Conservation (phyloP, 495 filamentous ascomycete genomes). For the Platismatia glauca region DNA sequence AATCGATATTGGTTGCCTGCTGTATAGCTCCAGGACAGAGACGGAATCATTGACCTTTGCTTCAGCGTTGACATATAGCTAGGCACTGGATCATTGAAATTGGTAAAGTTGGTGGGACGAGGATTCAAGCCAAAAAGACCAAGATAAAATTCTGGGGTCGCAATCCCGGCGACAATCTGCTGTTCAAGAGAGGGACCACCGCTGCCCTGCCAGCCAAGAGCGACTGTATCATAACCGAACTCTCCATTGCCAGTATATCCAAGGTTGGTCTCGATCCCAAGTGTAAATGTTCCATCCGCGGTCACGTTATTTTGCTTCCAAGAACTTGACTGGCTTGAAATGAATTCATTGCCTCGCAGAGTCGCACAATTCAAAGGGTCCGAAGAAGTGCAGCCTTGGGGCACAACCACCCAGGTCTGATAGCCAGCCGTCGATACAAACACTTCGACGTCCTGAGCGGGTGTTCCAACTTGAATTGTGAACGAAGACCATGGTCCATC, state of each 20-base stretch:
- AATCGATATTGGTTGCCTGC: slow-evolving; percentile 47
- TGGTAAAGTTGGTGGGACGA: slow-evolving; percentile 38
- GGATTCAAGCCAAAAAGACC: slow-evolving; percentile 45
- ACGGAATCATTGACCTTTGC: slow-evolving; percentile 37
- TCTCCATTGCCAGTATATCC: slow-evolving; percentile 34
- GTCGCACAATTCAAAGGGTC: slow-evolving; percentile 32
- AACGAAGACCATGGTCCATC: slow-evolving; percentile 37
- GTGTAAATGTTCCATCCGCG: slow-evolving; percentile 18
- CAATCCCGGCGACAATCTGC: slow-evolving; percentile 41
- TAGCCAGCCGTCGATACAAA: slow-evolving; percentile 24
- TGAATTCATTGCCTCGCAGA: slow-evolving; percentile 38
- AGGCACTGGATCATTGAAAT: slow-evolving; percentile 33
- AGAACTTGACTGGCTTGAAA: slow-evolving; percentile 35
- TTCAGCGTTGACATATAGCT: slow-evolving; percentile 43
- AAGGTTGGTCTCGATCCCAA: slow-evolving; percentile 37
- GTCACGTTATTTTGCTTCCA: slow-evolving; percentile 26
- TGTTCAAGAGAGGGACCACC: slow-evolving; percentile 36
- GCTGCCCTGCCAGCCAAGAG: slow-evolving; percentile 32
- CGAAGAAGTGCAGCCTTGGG: slow-evolving; percentile 27
- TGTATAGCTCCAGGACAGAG: slow-evolving; percentile 46
- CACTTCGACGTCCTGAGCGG: slow-evolving; percentile 28
- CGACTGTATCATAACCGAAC: slow-evolving; percentile 44
- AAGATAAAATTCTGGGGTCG: slow-evolving; percentile 42
- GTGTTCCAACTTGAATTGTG: slow-evolving; percentile 30
- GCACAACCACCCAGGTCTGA: slow-evolving; percentile 26